Evolutionary conservation across 2,329 filamentous ascomycete genomes (phyloP), one percentile per base, ranked within the genome.

Genomic region (Dryadomyces quercivorus): DNA sequence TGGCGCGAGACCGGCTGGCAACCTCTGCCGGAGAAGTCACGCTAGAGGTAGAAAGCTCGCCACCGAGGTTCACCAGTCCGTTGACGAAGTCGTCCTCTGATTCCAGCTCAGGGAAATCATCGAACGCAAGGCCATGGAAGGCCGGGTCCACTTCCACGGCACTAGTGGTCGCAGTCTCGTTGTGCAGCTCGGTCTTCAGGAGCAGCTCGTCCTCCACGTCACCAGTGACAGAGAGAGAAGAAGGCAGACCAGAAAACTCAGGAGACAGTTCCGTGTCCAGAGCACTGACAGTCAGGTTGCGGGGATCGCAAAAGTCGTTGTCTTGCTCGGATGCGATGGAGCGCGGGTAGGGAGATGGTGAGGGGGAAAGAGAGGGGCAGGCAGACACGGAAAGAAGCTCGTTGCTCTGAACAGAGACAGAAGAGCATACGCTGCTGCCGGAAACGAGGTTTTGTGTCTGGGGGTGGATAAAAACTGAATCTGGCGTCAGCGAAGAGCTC

Each of bases 251-350:
- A 21, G 84, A 77, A 61, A 88, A 84, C 61, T 89, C 85, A 48
- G 77, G 70, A 8, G 75, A 70, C 51, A 76, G 65, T 9, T 72
- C 75, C 43, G 75, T 67, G 62, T 73, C 76, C 58, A 73, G 68
- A 54, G 75, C 69, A 64, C 73, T 77, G 31, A 95, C 88, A 20
- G 87, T 95, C 59, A 96, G 74, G 66, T 95, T 88, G 65, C 91
- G 84, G 38, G 92, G 91, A 66, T 96, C 91, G 70, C 92, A 95
- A 68, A 93, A 94, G 70, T 89, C 85, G 61, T 89, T 78, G 67
- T 89, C 85, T 61, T 79, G 75, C 64, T 89, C 85, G 2, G 82
- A 82, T 48, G 78, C 73, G 66, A 84, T 73, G 55, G 86, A 82
- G 63, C 79, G 75, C 61, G 88, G 83, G 60, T 88, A 84, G 34